Conservation (phyloP, 352 stramenopile species). For the Phytopythium delawarense region DNA sequence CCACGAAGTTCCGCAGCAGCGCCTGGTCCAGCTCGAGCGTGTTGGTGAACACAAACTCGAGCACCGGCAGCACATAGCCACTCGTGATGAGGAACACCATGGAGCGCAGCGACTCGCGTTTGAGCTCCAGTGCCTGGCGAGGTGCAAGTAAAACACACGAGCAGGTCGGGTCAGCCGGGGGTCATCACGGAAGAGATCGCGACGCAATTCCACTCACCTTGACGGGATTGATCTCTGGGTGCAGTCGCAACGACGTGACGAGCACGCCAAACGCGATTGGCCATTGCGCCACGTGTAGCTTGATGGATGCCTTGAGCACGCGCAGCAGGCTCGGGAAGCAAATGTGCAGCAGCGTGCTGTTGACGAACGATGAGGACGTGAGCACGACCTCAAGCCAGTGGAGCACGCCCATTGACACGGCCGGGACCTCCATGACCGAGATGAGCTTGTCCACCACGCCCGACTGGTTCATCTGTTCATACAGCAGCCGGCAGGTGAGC, state of each 20-base stretch:
- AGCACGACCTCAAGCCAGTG: conserved; percentile 82
- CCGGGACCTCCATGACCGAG: conserved; percentile 70
- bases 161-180: neutral
- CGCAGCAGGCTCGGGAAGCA: conserved; percentile 79
- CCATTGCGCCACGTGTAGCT: conserved; percentile 75
- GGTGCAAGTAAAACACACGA: neutral
- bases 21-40: conserved; percentile 79
- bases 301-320: conserved; percentile 76
- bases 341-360: conserved; percentile 81
- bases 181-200: neutral
- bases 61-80: conserved; percentile 78
- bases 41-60: conserved; percentile 82
- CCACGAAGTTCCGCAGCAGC: conserved; percentile 82
- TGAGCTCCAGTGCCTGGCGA: conserved; percentile 62
- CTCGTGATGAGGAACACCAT: conserved; percentile 89
- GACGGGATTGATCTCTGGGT: conserved; percentile 79
- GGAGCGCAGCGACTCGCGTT: conserved; percentile 75
- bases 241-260: conserved; percentile 65
- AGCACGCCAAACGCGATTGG: conserved; percentile 79
- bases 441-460: conserved; percentile 79
- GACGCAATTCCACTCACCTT: conserved; percentile 35
- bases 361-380: conserved; percentile 69
- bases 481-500: neutral
- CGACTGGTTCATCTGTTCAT: conserved; percentile 77
- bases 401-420: conserved; percentile 83